Evolutionary conservation across 1,284 basidiomycete genomes (phyloP), one percentile per base, ranked within the genome.

Genomic region (Xanthoconium separans): DNA sequence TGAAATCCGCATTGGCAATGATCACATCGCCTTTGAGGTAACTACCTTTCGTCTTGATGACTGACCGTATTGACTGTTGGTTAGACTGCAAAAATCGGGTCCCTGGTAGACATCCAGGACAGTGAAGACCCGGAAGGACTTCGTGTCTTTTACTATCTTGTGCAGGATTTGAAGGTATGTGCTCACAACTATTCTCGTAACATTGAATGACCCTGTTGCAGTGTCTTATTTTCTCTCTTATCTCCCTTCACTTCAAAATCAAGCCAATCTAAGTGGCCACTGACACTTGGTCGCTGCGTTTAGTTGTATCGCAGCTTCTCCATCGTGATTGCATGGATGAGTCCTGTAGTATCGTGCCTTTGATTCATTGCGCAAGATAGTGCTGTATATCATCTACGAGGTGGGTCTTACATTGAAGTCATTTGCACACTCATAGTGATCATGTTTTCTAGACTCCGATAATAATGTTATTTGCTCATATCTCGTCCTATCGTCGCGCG

Each of bases 231-330:
- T 98, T 98, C 75, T 97, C 95, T 18, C 82, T 99, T 60, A 98
- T 98, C 70, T 93, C 93, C 13, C 82, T 98, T 42, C 95, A 99
- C 78, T 98, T 98, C 87, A 98, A 98, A 79, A 98, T 99, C 82
- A 98, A 99, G 81, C 96, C 96, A 18, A 97, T 94, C 67, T 92
- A 84, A 74, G 6, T 37, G 50, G 39, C 24, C 7, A 9, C 16
- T 37, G 10, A 50, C 24, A n/a, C 27, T 6, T 45, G 47, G 53
- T 55, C 55, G 39, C 41, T 40, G n/a, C 15, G 33, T 40, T 31
- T 33, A 18, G 40, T 40, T 30, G 8, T 20, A 30, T 12, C 33
- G 44, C n/a, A 33, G 18, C 48, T 41, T 30, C 33, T 31, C 16
- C 16, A 24, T 56, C 41, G 18, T 43, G 27, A 45, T 58, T 34